Percentiles rank a stretch among this genome's conserved stretches.
These are phyloP conservation scores for Astragalus membranaceus DNA, from an alignment of 306 rosid species.

Conservation along the genomic window DNA sequence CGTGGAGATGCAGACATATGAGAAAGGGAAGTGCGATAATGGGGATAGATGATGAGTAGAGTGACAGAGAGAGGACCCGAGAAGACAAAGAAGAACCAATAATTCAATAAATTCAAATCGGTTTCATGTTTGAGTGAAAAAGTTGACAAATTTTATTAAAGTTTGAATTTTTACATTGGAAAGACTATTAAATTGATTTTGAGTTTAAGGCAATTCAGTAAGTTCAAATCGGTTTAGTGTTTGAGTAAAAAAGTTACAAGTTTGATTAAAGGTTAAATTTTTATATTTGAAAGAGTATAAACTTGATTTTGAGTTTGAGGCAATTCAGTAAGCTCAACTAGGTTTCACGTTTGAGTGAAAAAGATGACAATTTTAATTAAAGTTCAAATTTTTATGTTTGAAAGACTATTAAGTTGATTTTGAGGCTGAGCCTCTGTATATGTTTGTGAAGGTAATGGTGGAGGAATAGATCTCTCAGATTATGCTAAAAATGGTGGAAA, in stretches of 20 bases:
- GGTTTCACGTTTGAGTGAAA: background rate
- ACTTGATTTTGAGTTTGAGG: no score
- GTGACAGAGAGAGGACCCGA: no score
- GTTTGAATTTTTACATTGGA: background rate
- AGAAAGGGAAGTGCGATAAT: no score
- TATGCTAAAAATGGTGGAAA: conserved; percentile 37
- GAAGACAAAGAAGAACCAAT: conserved; percentile 41
- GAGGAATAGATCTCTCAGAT: conserved; percentile 33
- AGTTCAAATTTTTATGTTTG: background rate
- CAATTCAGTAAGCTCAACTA: no score
- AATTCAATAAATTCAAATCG: background rate
- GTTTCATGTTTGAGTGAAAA: background rate
- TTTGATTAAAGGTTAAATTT: no score
- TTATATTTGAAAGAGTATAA: no score
- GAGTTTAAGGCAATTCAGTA: background rate
- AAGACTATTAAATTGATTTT: background rate
- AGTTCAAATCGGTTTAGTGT: background rate
- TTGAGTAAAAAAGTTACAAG: no score
- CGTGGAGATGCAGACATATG: no score
- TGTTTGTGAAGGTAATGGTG: conserved; percentile 34
- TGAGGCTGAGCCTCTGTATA: background rate
- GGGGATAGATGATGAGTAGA: no score
- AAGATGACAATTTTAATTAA: background rate
- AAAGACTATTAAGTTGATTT: background rate
- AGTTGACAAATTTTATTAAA: background rate